Percentiles rank a stretch among this genome's conserved stretches.
Conservation (phyloP, 768 basidiomycete species). For the Tulasnella calospora region DNA sequence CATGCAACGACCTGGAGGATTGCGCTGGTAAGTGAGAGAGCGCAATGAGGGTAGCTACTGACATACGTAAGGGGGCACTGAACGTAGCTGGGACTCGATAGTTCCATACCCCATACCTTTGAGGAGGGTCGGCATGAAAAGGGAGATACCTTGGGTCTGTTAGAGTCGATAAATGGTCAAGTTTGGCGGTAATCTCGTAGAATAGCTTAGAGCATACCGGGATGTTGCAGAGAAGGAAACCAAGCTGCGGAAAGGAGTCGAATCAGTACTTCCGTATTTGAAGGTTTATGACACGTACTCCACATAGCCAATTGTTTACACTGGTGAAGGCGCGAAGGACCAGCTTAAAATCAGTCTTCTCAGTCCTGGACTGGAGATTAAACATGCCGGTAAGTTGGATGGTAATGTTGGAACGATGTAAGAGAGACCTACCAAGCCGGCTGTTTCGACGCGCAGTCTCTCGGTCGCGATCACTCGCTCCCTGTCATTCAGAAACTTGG, state of each 20-base stretch:
- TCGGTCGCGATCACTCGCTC: constrained; percentile 24
- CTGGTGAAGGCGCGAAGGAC: constrained; percentile 21
- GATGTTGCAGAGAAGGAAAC: constrained; percentile 26
- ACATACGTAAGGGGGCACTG: constrained; percentile 24
- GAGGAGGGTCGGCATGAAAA: constrained; percentile 27
- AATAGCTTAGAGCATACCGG: neutral
- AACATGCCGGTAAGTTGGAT: neutral
- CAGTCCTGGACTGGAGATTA: neutral
- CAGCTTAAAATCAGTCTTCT: constrained; percentile 24
- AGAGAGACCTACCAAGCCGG: constrained; percentile 16
- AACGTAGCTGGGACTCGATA: constrained; percentile 24
- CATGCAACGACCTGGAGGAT: constrained; percentile 19
- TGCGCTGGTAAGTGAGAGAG: neutral
- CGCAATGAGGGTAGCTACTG: neutral
- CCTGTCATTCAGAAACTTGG: constrained; percentile 17
- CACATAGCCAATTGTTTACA: constrained; percentile 25
- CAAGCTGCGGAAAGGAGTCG: constrained; percentile 10
- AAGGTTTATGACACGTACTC: neutral
- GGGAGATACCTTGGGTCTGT: constrained; percentile 26
- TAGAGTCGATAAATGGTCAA: neutral
- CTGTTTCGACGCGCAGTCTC: constrained; percentile 23
- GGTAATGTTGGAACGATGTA: neutral
- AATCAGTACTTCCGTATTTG: neutral
- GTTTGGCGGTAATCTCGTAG: neutral
- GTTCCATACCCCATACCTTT: constrained; percentile 24